A percentile compares a stretch with the other conserved stretches of the same genome.
These are phyloP conservation scores for Gnetum montanum DNA, from an alignment of 75 land plant species.

Conservation along the genomic window DNA sequence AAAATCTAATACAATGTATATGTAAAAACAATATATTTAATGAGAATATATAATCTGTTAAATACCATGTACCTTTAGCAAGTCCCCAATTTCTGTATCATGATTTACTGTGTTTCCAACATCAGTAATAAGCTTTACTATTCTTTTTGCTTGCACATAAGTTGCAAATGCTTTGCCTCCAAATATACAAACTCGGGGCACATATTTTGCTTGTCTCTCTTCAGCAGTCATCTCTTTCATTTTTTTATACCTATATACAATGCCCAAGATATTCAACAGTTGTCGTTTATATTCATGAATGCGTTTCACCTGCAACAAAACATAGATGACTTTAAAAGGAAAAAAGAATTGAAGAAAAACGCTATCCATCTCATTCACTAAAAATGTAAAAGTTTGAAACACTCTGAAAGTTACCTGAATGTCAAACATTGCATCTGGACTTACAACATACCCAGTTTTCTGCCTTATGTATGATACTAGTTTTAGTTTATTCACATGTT, in stretches of 20 bases:
- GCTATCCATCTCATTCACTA: too few species aligned
- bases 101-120: conserved; percentile 79
- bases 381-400: too few species aligned
- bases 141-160: conserved; percentile 88
- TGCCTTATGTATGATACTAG: conserved; percentile 68
- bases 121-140: conserved; percentile 86
- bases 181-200: conserved; percentile 88
- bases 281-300: conserved; percentile 99
- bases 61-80: conserved; percentile 64
- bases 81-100: conserved; percentile 93
- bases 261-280: conserved; percentile 78
- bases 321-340: not conserved
- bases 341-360: too few species aligned
- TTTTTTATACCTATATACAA: conserved; percentile 86
- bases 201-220: conserved; percentile 60
- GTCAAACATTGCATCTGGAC: conserved; percentile 92
- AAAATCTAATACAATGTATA: too few species aligned
- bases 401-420: conserved; percentile 77
- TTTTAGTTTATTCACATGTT: conserved; percentile 67
- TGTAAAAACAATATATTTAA: too few species aligned
- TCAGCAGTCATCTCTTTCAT: conserved; percentile 89
- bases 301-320: conserved; percentile 72
- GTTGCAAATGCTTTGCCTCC: conserved; percentile 99
- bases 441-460: conserved; percentile 79
- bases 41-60: too few species aligned